Base-by-base conservation (phyloP, 257 asterid genomes). In the Fraxinus americana region DNA sequence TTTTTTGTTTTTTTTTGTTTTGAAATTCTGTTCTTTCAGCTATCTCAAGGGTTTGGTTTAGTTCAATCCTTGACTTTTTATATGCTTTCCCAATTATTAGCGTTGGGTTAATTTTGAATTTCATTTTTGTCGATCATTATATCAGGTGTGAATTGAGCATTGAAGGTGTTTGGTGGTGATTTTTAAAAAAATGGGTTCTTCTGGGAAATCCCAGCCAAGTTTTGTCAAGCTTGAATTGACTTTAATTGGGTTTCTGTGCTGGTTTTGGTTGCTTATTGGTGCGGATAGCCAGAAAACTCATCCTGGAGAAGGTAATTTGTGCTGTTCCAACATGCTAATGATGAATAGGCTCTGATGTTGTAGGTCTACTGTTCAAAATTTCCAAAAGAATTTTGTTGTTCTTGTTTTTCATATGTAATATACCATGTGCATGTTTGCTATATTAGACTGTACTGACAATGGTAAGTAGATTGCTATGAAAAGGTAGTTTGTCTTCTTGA, bases 291-390 rank as follows among this genome's bases (percentile, higher is more conserved):
- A 84, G 80, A 79, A 27, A 73, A 91, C 94, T 32, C 90, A 89
- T 85, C 92, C 93, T 35, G 84, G 52, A 52, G 98, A 92, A 89
- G 98, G 98, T 91, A 71, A 72, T 21, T 50, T 41, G 2, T 2
- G 14, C 36, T 38, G 61, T n/a, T 71, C 43, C 12, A 23, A 23
- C 34, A 30, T 21, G 30, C 21, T 41, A 23, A 7, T 71, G 35
- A 11, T 36, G 45, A 69, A 69, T 69, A 35, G 48, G 30, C 7
- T 1, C 48, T 17, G 21, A 34, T 6, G 23, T 34, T 35, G 4
- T 19, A 38, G 7, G 4, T 35, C 71, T 50, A 29, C 38, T 23
- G 8, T 68, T 30, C 73, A 27, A 2, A 66, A 75, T 52, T 32
- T 48, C 57, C 72, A 36, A 35, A 50, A 23, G n/a, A 14, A 7